Base-by-base conservation (phyloP, 2,329 filamentous ascomycete genomes). In the Fusarium vanettenii region DNA sequence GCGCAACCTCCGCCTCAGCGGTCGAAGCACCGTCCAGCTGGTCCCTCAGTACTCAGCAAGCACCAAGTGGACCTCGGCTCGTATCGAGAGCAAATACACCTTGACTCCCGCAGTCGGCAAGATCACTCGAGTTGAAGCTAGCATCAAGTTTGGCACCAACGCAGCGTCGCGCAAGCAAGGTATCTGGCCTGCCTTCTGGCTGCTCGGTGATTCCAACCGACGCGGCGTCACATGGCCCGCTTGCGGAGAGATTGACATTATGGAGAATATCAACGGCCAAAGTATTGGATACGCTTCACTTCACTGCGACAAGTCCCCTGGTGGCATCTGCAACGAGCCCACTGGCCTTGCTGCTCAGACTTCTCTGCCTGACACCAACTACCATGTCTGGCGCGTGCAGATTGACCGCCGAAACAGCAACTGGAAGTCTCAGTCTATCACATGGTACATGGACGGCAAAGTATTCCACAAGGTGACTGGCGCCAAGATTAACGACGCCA, bases 151-250 rank as follows among this genome's bases (percentile, higher is more conserved):
- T 56, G 89, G 87, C 14, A 76, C 76, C 68, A 85, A 85, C 79
- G 48, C 79, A 1, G 76, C 78, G 48, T 82, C 83, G 3, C 78
- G 79, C 50, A 88, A 89, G 80, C 84, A 89, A 73, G 89, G 89
- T 6, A 83, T 90, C 60, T 91, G 89, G 89, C 88, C 89, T 0
- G 89, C 89, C 1, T 90, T 90, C 76, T 91, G 88, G 89, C 82
- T 89, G 70, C 83, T 90, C 18, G 88, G 89, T 45, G 84, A 89
- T 60, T 79, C 84, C 13, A 82, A 87, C 64, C 85, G 87, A 29
- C 81, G 85, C 52, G 87, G 87, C 10, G 85, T 83, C 1, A 39
- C 75, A 16, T 91, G 89, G 89, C 89, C 89, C 0, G 63, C 69
- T 10, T 87, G 87, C 67, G 89, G 89, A 70, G 89, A 91, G 83